phyloP scores from a whole-genome alignment of 352 stramenopile species.

The Aphanomyces euteiches region DNA sequence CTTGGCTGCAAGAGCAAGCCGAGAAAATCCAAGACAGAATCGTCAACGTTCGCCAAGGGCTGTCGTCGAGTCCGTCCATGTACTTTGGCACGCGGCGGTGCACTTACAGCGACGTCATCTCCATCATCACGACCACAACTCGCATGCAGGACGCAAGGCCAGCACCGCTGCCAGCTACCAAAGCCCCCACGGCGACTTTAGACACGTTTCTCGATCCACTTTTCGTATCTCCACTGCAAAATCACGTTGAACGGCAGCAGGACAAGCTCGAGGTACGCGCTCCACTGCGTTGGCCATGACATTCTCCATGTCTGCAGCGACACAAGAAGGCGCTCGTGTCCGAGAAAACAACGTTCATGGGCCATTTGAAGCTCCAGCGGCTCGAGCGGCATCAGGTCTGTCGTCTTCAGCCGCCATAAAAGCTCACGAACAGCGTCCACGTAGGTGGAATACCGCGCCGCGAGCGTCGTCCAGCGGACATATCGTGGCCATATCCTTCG shows the following conservation, averaged over 20 bases:
- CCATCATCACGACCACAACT: conserved; percentile 50
- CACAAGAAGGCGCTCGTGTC: conserved; percentile 39
- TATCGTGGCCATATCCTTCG: conserved; percentile 53
- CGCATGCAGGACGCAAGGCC: background rate
- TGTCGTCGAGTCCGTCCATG: conserved; percentile 50
- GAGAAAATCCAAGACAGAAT: conserved; percentile 48
- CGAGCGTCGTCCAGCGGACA: conserved; percentile 51
- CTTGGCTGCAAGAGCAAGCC: conserved; percentile 23
- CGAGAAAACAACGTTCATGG: conserved; percentile 52
- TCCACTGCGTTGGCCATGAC: background rate
- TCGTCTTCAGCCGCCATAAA: background rate
- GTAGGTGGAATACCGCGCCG: conserved; percentile 42
- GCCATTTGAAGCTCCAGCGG: conserved; percentile 37
- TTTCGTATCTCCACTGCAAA: conserved; percentile 35
- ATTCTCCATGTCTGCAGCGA: conserved; percentile 28
- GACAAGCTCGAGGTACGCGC: conserved; percentile 9
- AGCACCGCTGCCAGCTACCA: background rate
- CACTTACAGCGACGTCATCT: conserved; percentile 71
- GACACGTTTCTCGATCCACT: conserved; percentile 24
- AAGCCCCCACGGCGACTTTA: background rate
- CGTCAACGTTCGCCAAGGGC: conserved; percentile 54
- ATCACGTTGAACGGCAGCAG: conserved; percentile 29
- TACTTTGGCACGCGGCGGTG: conserved; percentile 71
- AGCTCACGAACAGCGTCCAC: background rate
- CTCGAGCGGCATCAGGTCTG: conserved; percentile 34